Percentiles rank a stretch among this genome's conserved stretches.
Conservation (phyloP, 164 flowering plant species). For the Nymphaea thermarum region DNA sequence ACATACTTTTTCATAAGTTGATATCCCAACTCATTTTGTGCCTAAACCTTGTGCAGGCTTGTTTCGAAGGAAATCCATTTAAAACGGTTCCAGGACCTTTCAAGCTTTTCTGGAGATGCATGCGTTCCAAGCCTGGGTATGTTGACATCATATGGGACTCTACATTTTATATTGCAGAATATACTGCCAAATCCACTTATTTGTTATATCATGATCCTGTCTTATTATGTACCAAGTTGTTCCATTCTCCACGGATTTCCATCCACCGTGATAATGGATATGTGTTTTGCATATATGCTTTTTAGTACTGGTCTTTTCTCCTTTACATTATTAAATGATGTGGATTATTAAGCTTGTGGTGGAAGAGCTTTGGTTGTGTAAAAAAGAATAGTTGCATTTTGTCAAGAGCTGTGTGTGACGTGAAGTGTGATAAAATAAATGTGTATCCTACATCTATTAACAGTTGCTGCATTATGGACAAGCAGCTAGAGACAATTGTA, state of each 20-base stretch:
- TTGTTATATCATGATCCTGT: not conserved
- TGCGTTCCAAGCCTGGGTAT: conserved; percentile 97
- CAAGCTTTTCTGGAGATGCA: conserved; percentile 89
- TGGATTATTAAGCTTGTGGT: too few species aligned
- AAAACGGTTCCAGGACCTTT: conserved; percentile 97
- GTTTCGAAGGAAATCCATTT: conserved; percentile 95
- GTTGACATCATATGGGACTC: not conserved
- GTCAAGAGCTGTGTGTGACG: too few species aligned
- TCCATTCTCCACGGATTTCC: not conserved
- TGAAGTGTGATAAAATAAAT: too few species aligned
- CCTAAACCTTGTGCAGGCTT: conserved; percentile 43
- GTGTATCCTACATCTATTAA: too few species aligned
- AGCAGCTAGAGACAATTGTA: too few species aligned
- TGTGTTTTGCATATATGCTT: too few species aligned
- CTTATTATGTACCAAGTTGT: not conserved
- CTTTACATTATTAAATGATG: too few species aligned
- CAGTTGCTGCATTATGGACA: too few species aligned
- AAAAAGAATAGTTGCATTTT: too few species aligned
- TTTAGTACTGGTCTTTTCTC: not conserved
- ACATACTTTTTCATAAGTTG: not conserved
- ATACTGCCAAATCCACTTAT: not conserved
- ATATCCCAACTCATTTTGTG: not conserved
- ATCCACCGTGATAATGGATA: not conserved
- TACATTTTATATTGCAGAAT: not conserved
- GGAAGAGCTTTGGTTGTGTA: too few species aligned